These are phyloP conservation scores for Pulicaria dysenterica DNA, from an alignment of 129 eudicot genomes.

Conservation along the genomic window DNA sequence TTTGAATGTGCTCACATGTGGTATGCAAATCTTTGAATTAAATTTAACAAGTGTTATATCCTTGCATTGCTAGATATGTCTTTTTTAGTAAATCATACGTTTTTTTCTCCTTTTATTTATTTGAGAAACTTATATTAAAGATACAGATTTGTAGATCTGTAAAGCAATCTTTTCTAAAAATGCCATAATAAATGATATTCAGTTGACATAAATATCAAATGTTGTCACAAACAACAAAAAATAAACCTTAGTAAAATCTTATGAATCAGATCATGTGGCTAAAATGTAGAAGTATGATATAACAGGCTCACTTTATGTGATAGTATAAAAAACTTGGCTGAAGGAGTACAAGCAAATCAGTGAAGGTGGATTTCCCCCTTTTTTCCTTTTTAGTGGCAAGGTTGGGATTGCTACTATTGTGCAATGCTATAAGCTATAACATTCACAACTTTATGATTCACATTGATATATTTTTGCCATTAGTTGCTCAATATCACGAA, in stretches of 20 bases:
- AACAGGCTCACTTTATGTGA: neutral
- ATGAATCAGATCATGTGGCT: neutral
- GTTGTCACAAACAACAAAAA: neutral
- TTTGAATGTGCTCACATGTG: constrained; percentile 98
- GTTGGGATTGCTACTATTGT: too few relatives aligned
- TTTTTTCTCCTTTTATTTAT: neutral
- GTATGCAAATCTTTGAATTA: constrained; percentile 37
- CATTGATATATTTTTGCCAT: too few relatives aligned
- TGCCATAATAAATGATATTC: neutral
- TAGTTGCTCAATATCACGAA: too few relatives aligned
- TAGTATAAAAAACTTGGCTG: neutral
- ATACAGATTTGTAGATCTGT: neutral
- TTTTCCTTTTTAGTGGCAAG: too few relatives aligned
- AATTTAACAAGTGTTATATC: neutral
- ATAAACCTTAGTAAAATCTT: neutral
- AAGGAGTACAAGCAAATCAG: too few relatives aligned
- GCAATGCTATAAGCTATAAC: too few relatives aligned
- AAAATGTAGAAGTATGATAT: too few relatives aligned
- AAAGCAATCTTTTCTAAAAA: neutral
- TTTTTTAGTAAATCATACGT: neutral
- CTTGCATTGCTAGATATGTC: neutral
- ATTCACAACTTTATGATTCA: too few relatives aligned
- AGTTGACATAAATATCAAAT: neutral
- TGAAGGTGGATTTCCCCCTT: too few relatives aligned
- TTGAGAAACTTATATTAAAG: neutral